Conservation (phyloP, 2,329 filamentous ascomycete genomes). For the Colletotrichum sp. region DNA sequence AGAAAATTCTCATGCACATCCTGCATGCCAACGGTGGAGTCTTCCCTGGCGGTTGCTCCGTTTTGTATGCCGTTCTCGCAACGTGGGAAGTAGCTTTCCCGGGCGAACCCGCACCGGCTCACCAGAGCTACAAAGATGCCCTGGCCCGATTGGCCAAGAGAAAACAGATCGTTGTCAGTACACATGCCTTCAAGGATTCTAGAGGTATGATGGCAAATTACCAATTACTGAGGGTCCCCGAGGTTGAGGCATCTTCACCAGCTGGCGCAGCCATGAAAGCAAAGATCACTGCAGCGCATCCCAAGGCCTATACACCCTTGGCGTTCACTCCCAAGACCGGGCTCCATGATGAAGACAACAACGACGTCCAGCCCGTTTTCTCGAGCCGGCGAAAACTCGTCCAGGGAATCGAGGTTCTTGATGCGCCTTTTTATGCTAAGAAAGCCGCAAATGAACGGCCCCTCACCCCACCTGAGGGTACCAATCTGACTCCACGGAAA, state of each 20-base stretch:
- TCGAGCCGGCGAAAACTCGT: slow-evolving; percentile 33
- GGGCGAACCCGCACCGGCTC: slow-evolving; percentile 43
- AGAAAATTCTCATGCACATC: slow-evolving; percentile 37
- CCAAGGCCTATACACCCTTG: slow-evolving; percentile 46
- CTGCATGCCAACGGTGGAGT: slow-evolving; percentile 48
- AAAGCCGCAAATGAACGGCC: slow-evolving; percentile 23
- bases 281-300: slow-evolving; percentile 47
- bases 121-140: slow-evolving; percentile 42
- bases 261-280: slow-evolving; percentile 49
- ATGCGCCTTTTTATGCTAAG: slow-evolving; percentile 53
- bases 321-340: slow-evolving; percentile 32
- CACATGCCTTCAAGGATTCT: slow-evolving; percentile 46
- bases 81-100: slow-evolving; percentile 49
- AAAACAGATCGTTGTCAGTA: slow-evolving; percentile 42
- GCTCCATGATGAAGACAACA: slow-evolving; percentile 27
- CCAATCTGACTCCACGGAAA: neutral
- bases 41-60: slow-evolving; percentile 54
- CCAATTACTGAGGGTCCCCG: slow-evolving; percentile 47
- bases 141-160: slow-evolving; percentile 42
- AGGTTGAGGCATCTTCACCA: slow-evolving; percentile 45
- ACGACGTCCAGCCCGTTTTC: slow-evolving; percentile 19
- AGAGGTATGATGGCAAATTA: slow-evolving; percentile 49
- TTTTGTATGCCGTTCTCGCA: slow-evolving; percentile 53
- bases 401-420: slow-evolving; percentile 51
- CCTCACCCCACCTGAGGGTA: neutral